phyloP scores from a whole-genome alignment of 169 alveolate genomes.

The Eimeria acervulina region DNA sequence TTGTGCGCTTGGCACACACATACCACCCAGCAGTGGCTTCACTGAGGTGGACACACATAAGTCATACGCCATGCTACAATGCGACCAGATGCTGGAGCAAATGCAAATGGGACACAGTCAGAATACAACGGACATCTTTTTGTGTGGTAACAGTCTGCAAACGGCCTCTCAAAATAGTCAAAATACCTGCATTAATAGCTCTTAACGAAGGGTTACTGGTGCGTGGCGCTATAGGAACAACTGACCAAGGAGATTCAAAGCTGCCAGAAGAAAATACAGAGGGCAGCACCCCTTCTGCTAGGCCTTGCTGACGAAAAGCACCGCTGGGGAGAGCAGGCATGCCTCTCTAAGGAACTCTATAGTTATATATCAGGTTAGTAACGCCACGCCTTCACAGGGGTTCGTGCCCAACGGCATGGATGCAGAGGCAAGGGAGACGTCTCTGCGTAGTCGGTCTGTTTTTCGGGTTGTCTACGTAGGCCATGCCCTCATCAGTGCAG shows the following conservation, averaged over 20 bases:
- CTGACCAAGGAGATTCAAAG: constrained; percentile 85
- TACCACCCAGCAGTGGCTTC: background rate
- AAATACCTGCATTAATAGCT: constrained; percentile 89
- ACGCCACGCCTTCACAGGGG: background rate
- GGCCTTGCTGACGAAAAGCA: constrained; percentile 97
- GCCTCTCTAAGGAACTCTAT: constrained; percentile 78
- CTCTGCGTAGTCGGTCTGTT: background rate
- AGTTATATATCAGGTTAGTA: constrained; percentile 83
- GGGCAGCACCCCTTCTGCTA: constrained; percentile 96
- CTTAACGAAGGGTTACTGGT: constrained; percentile 90
- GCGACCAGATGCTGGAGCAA: background rate
- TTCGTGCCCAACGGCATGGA: background rate
- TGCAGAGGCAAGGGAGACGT: background rate
- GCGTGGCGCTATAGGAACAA: constrained; percentile 86
- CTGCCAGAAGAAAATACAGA: constrained; percentile 88
- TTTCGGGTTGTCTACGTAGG: constrained; percentile 92
- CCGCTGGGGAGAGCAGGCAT: constrained; percentile 97
- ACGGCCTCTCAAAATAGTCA: constrained; percentile 89
- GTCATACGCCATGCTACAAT: background rate
- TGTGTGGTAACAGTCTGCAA: constrained; percentile 89
- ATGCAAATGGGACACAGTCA: background rate
- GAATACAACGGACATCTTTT: background rate
- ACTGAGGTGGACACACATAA: background rate
- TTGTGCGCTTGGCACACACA: background rate
- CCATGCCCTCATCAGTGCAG: constrained; percentile 93